Base-by-base conservation (phyloP, 192 early-diverging fungal species). In the Jimgerdemannia lactiflua region DNA sequence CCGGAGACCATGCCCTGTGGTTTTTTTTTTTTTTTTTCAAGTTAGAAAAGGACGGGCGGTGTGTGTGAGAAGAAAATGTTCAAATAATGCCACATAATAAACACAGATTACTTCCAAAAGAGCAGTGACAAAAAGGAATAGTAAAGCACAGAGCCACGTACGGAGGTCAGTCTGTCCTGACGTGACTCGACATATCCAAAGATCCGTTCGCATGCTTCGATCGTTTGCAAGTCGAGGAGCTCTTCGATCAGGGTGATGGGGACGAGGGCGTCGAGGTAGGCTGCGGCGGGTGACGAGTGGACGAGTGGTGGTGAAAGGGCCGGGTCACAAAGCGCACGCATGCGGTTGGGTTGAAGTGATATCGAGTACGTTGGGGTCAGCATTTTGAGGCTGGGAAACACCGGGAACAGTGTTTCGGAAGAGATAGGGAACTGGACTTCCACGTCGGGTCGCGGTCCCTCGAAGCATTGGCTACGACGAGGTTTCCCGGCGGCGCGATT, bases 161-260 rank as follows among this genome's bases (percentile, higher is more conserved):
- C 49, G 49, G 49, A 54, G 4, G 87, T 91, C 14, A 95, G 70
- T 40, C 77, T 70, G 11, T 82, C 79, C 3, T 76, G 73, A 19
- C 89, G 81, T n/a, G 74, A 76, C 71, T 94, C 93, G 54, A 95
- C 75, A 75, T 90, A 94, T 67, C 86, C 80, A 80, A 94, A 90
- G 3, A 95, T 74, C 8, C 75, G 65, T 65, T 87, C 87, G 70
- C 83, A 85, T 14, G 77, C 80, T 10, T 80, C 77, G 17, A 92
- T 87, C 0, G 91, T 91, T 3, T 92, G 78, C 10, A 85, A 73
- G 54, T 95, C 93, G 18, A 93, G 69, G 3, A 94, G 67, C 69
- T 95, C 94, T 69, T 95, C 94, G 7, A 93, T 76, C 71, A 89
- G 71, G 14, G 76, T 83, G 6, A 95, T 78, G 1, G 91, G 85